These are phyloP conservation scores for Ceratorhiza oryzae-sativae DNA, from an alignment of 1,284 basidiomycete genomes.

Conservation along the genomic window DNA sequence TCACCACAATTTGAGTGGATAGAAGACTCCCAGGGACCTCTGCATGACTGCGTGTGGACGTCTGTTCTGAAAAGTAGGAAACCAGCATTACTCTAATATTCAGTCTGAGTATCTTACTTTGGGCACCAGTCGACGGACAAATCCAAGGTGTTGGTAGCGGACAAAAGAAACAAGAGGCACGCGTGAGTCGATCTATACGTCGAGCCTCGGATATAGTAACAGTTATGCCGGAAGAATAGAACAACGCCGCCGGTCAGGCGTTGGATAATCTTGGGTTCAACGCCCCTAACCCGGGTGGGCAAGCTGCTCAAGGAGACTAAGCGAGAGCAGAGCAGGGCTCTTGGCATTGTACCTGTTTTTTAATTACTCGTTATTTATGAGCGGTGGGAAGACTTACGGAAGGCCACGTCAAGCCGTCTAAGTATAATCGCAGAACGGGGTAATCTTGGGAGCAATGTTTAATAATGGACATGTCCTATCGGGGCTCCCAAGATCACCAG, in stretches of 20 bases:
- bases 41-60: slow-evolving; percentile 29
- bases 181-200: slow-evolving; percentile 10
- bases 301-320: not conserved
- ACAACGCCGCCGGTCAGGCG: slow-evolving; percentile 9
- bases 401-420: too few species aligned
- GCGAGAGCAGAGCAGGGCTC: too few species aligned
- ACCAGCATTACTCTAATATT: not conserved
- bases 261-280: not conserved
- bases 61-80: slow-evolving; percentile 10
- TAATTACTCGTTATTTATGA: too few species aligned
- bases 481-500: too few species aligned
- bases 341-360: too few species aligned
- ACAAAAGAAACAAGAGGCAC: not conserved
- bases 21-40: not conserved
- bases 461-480: too few species aligned
- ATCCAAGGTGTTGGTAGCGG: not conserved
- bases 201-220: too few species aligned
- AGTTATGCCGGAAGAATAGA: not conserved
- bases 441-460: too few species aligned
- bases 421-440: too few species aligned
- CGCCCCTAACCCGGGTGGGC: not conserved
- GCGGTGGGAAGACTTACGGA: too few species aligned
- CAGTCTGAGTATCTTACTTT: not conserved
- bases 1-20: slow-evolving; percentile 15
- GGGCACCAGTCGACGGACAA: not conserved